phyloP scores from a whole-genome alignment of 192 early-diverging fungal species.

The Linnemannia schmuckeri region DNA sequence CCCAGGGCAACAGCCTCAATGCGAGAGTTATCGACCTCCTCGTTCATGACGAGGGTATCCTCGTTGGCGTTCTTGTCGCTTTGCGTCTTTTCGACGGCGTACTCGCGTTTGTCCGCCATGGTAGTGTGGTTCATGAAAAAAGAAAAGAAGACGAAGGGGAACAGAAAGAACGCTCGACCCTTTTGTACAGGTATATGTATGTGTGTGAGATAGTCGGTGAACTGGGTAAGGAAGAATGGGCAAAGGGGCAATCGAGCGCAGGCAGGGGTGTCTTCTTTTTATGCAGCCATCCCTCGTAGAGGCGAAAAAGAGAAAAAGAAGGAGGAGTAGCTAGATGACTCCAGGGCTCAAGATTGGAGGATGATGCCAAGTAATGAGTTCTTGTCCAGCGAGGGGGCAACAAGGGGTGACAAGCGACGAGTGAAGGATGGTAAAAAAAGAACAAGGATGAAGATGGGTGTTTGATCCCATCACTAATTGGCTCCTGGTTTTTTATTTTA shows the following conservation, averaged over 20 bases:
- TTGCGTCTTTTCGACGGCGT: neutral
- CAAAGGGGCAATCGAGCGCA: neutral
- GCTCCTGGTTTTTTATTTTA: neutral
- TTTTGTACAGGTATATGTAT: neutral
- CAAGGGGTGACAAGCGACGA: neutral
- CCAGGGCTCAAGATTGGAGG: neutral
- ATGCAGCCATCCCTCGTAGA: neutral
- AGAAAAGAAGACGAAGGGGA: neutral
- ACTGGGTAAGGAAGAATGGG: neutral
- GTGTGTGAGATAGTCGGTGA: neutral
- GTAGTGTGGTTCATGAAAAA: neutral
- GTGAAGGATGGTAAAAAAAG: neutral
- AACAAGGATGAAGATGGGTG: neutral
- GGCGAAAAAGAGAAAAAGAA: neutral
- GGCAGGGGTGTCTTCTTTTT: slow-evolving; percentile 1
- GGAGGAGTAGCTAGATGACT: neutral
- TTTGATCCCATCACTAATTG: neutral
- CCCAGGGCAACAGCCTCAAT: slow-evolving; percentile 24
- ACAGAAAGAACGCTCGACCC: neutral
- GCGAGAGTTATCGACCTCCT: slow-evolving; percentile 20
- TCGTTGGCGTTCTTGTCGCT: neutral
- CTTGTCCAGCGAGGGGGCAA: neutral
- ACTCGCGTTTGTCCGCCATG: neutral
- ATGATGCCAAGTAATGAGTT: neutral
- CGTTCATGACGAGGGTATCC: neutral